Evolutionary conservation across 495 filamentous ascomycete genomes (phyloP), one percentile per base, ranked within the genome.

Genomic region (Aspergillus olivimuriae): DNA sequence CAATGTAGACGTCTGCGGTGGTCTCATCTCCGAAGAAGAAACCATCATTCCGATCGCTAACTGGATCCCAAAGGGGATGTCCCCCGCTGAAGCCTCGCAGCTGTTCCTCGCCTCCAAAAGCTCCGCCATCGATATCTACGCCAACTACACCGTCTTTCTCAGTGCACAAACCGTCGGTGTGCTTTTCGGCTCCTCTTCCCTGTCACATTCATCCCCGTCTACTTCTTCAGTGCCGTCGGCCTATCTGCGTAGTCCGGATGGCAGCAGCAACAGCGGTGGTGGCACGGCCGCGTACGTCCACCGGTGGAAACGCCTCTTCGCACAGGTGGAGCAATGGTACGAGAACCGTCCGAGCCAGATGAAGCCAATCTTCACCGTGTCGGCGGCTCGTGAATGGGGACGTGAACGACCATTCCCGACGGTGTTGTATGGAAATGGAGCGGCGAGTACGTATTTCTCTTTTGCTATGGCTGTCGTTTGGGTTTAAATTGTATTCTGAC

Each of bases 61-160:
- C 43, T 56, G 62, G 65, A 51, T 68, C 47, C 60, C 61, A 5
- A 38, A 24, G 9, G 48, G 52, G 19, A 60, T 66, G 53, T 52
- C 40, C 34, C 48, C 57, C 7, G 37, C 41, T 10, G 52, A 64
- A 39, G 61, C 61, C 24, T 47, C 58, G 1, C 39, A 47, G 7
- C 37, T 56, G 1, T 61, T 61, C 31, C 53, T 64, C 26, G 47
- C 56, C 16, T 64, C 58, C 1, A 51, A 55, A 6, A 50, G 48
- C 8, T 53, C 28, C n/a, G 48, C 53, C 20, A 52, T 63, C 37
- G 60, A 66, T 33, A 59, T 52, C 0, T 63, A 61, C 40, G 62
- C 62, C 20, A 74, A 72, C 32, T 70, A 65, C 40, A 67, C 68
- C 2, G 70, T 72, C n/a, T 72, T 66, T 47, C 51, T 71, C 5